Percentiles rank a stretch among this genome's conserved stretches.
Conservation (phyloP, 257 asterid species). For the Catharanthus roseus region DNA sequence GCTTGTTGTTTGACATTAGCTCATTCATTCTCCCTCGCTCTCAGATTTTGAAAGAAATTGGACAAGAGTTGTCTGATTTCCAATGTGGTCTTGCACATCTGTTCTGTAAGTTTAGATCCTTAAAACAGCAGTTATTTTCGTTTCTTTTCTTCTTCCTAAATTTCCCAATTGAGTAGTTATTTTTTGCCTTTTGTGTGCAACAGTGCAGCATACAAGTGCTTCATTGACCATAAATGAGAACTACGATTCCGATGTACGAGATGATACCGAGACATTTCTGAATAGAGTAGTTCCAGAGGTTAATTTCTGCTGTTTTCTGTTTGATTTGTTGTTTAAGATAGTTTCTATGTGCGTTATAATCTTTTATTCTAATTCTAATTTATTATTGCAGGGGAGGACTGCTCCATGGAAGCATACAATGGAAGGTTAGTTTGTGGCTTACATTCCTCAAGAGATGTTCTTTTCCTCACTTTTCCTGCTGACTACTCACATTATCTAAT, state of each 20-base stretch:
- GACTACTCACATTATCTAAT: too few species aligned
- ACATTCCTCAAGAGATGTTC: background rate
- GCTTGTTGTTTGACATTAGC: background rate
- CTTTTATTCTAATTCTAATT: conserved; percentile 8
- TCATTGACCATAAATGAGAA: conserved; percentile 95
- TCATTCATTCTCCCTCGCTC: conserved; percentile 10
- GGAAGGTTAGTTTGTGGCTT: conserved; percentile 51
- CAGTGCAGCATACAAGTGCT: conserved; percentile 99
- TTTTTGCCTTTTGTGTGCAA: conserved; percentile 21
- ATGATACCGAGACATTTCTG: conserved; percentile 86
- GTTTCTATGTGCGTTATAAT: conserved; percentile 17
- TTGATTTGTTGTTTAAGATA: conserved; percentile 14
- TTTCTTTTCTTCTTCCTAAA: background rate
- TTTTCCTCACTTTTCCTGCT: background rate
- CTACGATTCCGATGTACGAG: conserved; percentile 90
- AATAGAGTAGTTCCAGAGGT: conserved; percentile 92
- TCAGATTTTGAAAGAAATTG: conserved; percentile 83
- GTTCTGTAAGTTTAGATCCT: conserved; percentile 49
- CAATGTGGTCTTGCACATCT: conserved; percentile 92
- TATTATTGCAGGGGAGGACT: conserved; percentile 61
- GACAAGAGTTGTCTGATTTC: conserved; percentile 72
- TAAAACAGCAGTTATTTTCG: background rate
- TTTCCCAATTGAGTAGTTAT: conserved; percentile 1
- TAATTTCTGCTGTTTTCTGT: conserved; percentile 20
- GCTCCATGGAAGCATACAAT: conserved; percentile 95